Percentiles rank a stretch among this genome's conserved stretches.
Conservation (phyloP, 2,329 filamentous ascomycete species). For the Botryotinia calthae region DNA sequence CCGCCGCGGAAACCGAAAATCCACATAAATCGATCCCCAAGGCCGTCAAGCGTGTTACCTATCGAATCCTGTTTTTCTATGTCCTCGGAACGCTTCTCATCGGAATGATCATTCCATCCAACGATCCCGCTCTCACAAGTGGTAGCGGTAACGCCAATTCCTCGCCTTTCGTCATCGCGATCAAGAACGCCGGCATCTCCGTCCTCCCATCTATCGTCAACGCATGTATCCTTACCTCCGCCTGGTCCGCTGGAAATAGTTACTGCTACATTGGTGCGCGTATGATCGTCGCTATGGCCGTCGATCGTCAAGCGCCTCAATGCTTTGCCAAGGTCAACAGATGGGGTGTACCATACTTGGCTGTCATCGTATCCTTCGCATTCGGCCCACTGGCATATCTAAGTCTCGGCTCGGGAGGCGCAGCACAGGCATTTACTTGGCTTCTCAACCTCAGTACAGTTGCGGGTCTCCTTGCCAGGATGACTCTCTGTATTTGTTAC, state of each 20-base stretch:
- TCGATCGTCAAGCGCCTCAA: constrained; percentile 64
- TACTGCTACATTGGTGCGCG: constrained; percentile 65
- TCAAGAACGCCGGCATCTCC: constrained; percentile 63
- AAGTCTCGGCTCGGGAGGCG: constrained; percentile 55
- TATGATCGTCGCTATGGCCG: constrained; percentile 65
- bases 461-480: constrained; percentile 64
- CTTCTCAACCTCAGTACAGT: constrained; percentile 62
- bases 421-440: constrained; percentile 57
- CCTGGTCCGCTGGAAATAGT: constrained; percentile 59
- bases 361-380: constrained; percentile 51
- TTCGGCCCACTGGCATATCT: constrained; percentile 56
- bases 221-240: constrained; percentile 63
- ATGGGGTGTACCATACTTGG: constrained; percentile 55
- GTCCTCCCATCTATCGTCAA: constrained; percentile 70
- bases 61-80: constrained; percentile 56
- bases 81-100: constrained; percentile 48
- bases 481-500: constrained; percentile 57
- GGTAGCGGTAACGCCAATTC: constrained; percentile 46
- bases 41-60: constrained; percentile 51
- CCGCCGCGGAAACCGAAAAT: constrained; percentile 54
- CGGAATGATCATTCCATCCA: constrained; percentile 57
- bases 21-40: constrained; percentile 54
- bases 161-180: constrained; percentile 70
- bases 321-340: constrained; percentile 56
- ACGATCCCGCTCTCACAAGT: constrained; percentile 47